Evolutionary conservation across 768 basidiomycete species (phyloP).

Genomic region (Suillus paluster): DNA sequence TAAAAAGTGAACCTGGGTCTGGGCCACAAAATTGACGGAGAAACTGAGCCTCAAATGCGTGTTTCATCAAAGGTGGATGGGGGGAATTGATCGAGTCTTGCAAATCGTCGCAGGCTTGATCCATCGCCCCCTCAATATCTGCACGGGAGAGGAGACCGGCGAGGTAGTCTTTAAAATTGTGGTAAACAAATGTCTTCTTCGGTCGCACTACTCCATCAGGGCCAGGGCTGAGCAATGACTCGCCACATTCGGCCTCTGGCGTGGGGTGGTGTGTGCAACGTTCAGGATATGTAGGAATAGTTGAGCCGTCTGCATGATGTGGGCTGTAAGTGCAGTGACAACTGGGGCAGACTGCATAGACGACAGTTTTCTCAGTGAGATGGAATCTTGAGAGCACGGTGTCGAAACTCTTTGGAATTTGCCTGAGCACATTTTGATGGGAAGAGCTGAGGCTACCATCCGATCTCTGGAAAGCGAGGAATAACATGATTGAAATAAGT

Average conservation of each 20-base stretch:
- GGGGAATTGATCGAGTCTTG: too few relatives aligned
- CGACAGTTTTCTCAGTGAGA: background rate
- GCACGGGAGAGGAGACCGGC: background rate
- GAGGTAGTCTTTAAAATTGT: background rate
- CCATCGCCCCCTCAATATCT: conserved; percentile 7
- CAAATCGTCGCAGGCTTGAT: background rate
- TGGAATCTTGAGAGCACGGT: conserved; percentile 1
- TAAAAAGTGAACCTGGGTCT: background rate
- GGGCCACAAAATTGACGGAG: conserved; percentile 34
- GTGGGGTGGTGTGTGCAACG: background rate
- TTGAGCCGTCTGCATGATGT: background rate
- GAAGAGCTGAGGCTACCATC: background rate
- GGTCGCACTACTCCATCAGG: background rate
- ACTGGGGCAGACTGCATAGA: conserved; percentile 3
- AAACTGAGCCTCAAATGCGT: conserved; percentile 33
- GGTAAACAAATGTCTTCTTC: background rate
- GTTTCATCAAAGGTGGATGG: conserved; percentile 9
- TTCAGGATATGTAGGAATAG: background rate
- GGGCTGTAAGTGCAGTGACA: conserved; percentile 9
- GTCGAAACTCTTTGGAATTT: conserved; percentile 2
- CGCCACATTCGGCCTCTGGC: conserved; percentile 4
- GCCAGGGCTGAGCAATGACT: too few relatives aligned
- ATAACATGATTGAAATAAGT: conserved; percentile 17
- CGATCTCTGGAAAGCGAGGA: background rate
- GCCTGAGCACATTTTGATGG: background rate